Evolutionary conservation across 495 filamentous ascomycete species (phyloP).

Genomic region (Penicillium desertorum): DNA sequence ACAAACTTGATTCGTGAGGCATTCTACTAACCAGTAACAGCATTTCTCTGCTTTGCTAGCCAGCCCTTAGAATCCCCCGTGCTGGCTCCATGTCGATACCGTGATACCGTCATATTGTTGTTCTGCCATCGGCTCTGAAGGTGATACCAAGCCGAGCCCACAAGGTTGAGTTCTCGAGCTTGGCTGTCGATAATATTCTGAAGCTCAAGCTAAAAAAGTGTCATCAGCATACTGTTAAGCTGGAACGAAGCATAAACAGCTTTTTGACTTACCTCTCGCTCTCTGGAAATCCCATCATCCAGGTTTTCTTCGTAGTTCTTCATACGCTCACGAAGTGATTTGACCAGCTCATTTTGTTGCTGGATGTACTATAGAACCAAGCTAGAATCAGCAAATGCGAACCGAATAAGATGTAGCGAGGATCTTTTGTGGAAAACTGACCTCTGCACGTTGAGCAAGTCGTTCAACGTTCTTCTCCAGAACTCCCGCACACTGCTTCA

Average conservation of each 20-base stretch:
- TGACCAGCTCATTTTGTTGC: conserved; percentile 59
- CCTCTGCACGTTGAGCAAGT: conserved; percentile 50
- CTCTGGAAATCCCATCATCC: conserved; percentile 46
- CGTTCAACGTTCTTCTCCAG: conserved; percentile 49
- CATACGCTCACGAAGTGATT: conserved; percentile 56
- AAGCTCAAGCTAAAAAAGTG: conserved; percentile 48
- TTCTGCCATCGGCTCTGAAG: conserved; percentile 80
- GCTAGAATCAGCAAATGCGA: conserved; percentile 15
- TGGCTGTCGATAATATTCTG: conserved; percentile 67
- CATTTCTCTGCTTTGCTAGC: conserved; percentile 83
- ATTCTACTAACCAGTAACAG: conserved; percentile 53
- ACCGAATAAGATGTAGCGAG: background rate
- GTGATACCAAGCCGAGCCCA: conserved; percentile 91
- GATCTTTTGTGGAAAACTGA: conserved; percentile 24
- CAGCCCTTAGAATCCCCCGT: conserved; percentile 81
- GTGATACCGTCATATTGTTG: conserved; percentile 69
- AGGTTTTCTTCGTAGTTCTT: conserved; percentile 50
- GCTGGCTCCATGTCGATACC: conserved; percentile 54
- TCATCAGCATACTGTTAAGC: conserved; percentile 17
- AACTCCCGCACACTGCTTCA: conserved; percentile 44
- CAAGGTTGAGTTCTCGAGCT: conserved; percentile 74
- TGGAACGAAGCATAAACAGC: background rate
- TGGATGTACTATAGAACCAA: conserved; percentile 53
- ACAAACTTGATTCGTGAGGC: background rate
- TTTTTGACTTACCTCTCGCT: conserved; percentile 45